Evolutionary conservation across 805 yeast genomes (phyloP), one percentile per base, ranked within the genome.

Genomic region (Maudiozyma serrabonitensis): DNA sequence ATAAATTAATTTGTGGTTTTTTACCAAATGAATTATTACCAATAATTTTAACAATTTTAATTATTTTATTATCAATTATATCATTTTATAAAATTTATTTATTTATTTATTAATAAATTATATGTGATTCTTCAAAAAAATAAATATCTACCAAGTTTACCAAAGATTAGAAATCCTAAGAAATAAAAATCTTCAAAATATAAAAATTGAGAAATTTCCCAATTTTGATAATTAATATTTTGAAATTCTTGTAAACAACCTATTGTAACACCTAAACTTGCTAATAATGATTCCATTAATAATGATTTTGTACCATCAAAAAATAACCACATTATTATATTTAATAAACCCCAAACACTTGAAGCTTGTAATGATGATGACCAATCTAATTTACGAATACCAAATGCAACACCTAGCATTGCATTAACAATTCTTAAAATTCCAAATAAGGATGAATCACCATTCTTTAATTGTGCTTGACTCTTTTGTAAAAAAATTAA

Each of bases 351-450:
- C 84, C 87, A 83, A 4, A 81, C 72, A 42, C 77, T 66, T 3
- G 84, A 74, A 12, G 84, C 82, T 58, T 85, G 89, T 41, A 80
- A 66, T 18, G 81, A 74, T 0, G 84, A 75, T 45, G 74, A 67
- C 91, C 91, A 84, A 56, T 81, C 83, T 38, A 82, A 70, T 54
- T 78, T 80, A 56, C 86, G 74, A 34, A 85, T 74, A 23, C 87
- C 88, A 58, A 80, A 84, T 4, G 81, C 74, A 35, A 85, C 76
- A 2, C 95, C 95, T 41, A 84, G 67, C 56, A 84, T 75, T 2
- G 87, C 83, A 49, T 83, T 76, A 18, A 54, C 53, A 49, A 55
- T 54, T 45, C 54, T 59, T 25, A 62, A 50, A 2, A 63, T 54
- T 16, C 61, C 21, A 31, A 45, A 45, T 1, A 53, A 34, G n/a